Conservation (phyloP, 2,329 filamentous ascomycete genomes). For the Penicillium sp. region DNA sequence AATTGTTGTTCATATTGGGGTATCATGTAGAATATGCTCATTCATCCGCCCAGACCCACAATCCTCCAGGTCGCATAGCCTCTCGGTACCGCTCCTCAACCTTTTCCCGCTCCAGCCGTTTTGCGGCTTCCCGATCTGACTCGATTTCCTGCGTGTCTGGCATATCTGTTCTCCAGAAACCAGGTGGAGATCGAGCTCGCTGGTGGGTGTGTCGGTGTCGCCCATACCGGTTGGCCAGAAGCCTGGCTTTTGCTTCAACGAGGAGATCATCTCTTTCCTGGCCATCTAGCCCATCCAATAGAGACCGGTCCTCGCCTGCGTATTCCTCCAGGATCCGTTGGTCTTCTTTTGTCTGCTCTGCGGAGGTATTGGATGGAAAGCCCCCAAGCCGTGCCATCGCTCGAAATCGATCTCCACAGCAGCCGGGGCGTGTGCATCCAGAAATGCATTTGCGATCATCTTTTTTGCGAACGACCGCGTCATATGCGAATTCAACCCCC, state of each 20-base stretch:
- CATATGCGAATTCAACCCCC: conserved; percentile 69
- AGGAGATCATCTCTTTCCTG: conserved; percentile 66
- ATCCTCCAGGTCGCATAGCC: conserved; percentile 72
- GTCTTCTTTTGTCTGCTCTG: conserved; percentile 22
- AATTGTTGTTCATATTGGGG: neutral
- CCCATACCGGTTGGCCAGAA: conserved; percentile 71
- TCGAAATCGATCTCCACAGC: conserved; percentile 71
- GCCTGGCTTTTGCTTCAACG: conserved; percentile 70
- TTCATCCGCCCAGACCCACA: conserved; percentile 82
- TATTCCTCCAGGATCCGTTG: conserved; percentile 51
- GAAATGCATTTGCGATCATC: conserved; percentile 67
- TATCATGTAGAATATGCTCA: conserved; percentile 27
- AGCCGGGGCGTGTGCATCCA: conserved; percentile 71
- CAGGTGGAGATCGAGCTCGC: conserved; percentile 71
- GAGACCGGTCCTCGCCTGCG: conserved; percentile 45
- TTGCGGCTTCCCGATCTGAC: conserved; percentile 63
- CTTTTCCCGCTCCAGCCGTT: conserved; percentile 60
- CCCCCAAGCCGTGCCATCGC: conserved; percentile 55
- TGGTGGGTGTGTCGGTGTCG: conserved; percentile 74
- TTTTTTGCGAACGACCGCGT: conserved; percentile 69
- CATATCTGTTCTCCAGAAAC: conserved; percentile 89
- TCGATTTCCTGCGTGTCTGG: conserved; percentile 79
- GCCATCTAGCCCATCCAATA: conserved; percentile 50
- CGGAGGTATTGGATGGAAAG: conserved; percentile 24
- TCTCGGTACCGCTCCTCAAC: conserved; percentile 75